Percentiles rank a stretch among this genome's conserved stretches.
Conservation (phyloP, 192 early-diverging fungal genomes). For the Coemansia sp. region DNA sequence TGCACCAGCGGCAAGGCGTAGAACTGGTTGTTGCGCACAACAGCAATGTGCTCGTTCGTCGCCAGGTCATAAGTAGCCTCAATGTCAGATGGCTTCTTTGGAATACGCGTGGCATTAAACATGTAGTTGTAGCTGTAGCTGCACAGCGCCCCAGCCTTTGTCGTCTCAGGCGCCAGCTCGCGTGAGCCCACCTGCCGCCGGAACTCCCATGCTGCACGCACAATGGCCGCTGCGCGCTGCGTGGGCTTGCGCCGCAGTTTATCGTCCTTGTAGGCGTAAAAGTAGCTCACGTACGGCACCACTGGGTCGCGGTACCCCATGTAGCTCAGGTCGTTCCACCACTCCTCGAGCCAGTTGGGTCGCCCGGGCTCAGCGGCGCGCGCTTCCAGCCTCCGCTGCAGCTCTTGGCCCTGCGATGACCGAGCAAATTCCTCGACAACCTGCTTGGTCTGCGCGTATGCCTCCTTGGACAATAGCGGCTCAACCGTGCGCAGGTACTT, state of each 20-base stretch:
- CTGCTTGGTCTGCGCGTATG: conserved; percentile 66
- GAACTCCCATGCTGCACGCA: conserved; percentile 88
- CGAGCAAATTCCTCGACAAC: conserved; percentile 75
- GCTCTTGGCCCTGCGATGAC: conserved; percentile 79
- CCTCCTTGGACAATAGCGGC: conserved; percentile 67
- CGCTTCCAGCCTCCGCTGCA: conserved; percentile 81
- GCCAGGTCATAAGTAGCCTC: conserved; percentile 70
- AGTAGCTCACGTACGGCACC: conserved; percentile 96
- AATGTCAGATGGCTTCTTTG: conserved; percentile 79
- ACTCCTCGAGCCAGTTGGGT: conserved; percentile 91
- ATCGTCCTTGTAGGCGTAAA: conserved; percentile 92
- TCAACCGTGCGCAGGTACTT: conserved; percentile 80
- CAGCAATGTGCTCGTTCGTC: conserved; percentile 79
- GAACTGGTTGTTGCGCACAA: conserved; percentile 91
- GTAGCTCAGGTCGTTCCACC: conserved; percentile 98
- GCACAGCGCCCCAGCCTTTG: conserved; percentile 74
- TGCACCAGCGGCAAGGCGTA: conserved; percentile 71
- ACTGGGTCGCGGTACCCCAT: conserved; percentile 94
- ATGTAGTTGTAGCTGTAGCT: conserved; percentile 92
- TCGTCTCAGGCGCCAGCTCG: conserved; percentile 79
- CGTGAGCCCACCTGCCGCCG: conserved; percentile 73
- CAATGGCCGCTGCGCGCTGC: conserved; percentile 83
- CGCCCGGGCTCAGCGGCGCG: conserved; percentile 69
- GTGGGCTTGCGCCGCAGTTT: conserved; percentile 71
- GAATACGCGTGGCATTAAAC: conserved; percentile 95